Evolutionary conservation across 139 green algal species (phyloP), one percentile per base, ranked within the genome.

Genomic region (Nannochloris sp.): DNA sequence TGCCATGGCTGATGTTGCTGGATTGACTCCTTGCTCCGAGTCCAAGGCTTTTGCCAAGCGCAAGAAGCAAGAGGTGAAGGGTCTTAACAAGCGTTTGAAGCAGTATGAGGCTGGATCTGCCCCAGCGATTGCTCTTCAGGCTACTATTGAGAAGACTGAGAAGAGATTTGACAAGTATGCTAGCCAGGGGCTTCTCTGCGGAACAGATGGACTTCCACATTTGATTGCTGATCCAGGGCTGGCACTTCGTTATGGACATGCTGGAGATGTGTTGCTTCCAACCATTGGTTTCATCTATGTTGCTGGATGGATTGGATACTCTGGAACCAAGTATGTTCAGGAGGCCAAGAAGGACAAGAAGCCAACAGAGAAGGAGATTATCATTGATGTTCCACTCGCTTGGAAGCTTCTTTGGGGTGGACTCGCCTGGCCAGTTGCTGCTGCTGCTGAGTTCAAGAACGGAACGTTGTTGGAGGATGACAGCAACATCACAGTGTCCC

Each of bases 211-310:
- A 40, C 85, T 97, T 55, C 93, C 93, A 16, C 93, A 99, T 79
- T 83, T 99, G 49, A 99, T 99, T 64, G 83, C 93, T 33, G 93
- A 98, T 84, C 93, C 93, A 33, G 91, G 93, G 29, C 83, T 95
- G 61, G 89, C 90, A 3, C 83, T 96, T 25, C 82, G 85, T 62
- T 95, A 89, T 68, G 87, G 84, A 69, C 93, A 99, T 76, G 73
- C 85, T 44, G 93, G 93, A 63, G 93, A 99, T 77, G 77, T 93
- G 63, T 82, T 95, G 48, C 87, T 95, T 72, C 91, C 91, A 62
- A 95, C 92, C 66, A 68, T 96, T 67, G 89, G 85, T 62, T 98
- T 98, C 88, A 80, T 98, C 60, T 98, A 99, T 81, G 81, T 96
- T 51, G 89, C 93, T 64, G 93, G 93, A 63, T 97, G 85, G 77